Evolutionary conservation across 2,329 filamentous ascomycete genomes (phyloP), one percentile per base, ranked within the genome.

Genomic region (Fusarium devonianum): DNA sequence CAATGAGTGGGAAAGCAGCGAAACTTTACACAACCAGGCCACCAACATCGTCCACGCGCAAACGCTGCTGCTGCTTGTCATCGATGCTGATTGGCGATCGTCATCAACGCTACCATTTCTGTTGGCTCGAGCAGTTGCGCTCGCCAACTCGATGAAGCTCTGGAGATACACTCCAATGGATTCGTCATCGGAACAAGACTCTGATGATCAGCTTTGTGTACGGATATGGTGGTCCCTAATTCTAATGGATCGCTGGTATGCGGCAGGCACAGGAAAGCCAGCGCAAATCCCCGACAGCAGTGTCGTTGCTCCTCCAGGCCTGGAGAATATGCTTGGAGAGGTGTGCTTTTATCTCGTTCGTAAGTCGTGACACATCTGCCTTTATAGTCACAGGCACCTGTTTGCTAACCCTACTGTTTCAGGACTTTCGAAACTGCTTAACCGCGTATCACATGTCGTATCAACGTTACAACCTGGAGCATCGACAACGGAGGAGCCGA

Each of bases 151-250:
- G 11, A 79, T 89, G 73, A 84, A 82, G 61, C 74, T 90, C 49
- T 85, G 72, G 72, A 66, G 66, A 42, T 64, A 67, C 19, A 63
- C 63, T 7, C 60, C 62, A 0, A 85, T 75, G 34, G 76, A 77
- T 41, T 69, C 71, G 4, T 76, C 80, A 5, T 68, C 74, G 8
- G 82, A 86, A 41, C 64, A 74, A 3, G 84, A 89, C 64, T 81
- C 80, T 14, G 82, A 86, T 33, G 82, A 85, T 38, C 82, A 82
- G 13, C 73, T 90, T 4, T 79, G 80, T 2, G 75, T 85, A 39
- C 80, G 86, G 32, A 80, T 86, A 13, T 91, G 88, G 88, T 90
- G 86, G 84, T 82, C 84, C 11, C 73, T 91, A 23, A 80, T 90
- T 34, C 78, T 88, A 55, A 79, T 91, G 56, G 88, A 91, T 63